These are phyloP conservation scores for Xylaria grammica DNA, from an alignment of 495 filamentous ascomycete genomes.

Conservation along the genomic window DNA sequence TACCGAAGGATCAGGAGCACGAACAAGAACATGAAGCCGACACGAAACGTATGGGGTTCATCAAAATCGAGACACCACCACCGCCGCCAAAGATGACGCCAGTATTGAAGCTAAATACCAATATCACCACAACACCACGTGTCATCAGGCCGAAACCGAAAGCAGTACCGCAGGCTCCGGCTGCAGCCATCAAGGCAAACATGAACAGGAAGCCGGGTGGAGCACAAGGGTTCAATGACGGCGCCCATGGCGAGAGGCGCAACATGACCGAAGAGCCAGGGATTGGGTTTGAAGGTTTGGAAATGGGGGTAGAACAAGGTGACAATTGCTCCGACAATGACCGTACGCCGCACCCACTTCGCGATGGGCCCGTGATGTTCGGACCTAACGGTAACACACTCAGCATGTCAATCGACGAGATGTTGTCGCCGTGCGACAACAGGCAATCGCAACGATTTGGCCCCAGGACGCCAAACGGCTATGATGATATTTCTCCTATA, in stretches of 20 bases:
- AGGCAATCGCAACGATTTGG: conserved; percentile 35
- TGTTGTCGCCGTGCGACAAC: conserved; percentile 34
- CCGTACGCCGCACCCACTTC: conserved; percentile 39
- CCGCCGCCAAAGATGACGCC: conserved; percentile 31
- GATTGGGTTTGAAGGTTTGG: conserved; percentile 22
- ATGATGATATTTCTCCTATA: conserved; percentile 60
- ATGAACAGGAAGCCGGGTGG: neutral
- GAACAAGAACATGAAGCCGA: conserved; percentile 23
- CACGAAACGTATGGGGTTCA: conserved; percentile 27
- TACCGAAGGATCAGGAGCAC: conserved; percentile 15
- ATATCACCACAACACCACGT: conserved; percentile 30
- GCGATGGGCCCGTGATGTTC: conserved; percentile 32
- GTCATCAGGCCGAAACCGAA: conserved; percentile 31
- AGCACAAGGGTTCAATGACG: neutral
- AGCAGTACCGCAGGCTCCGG: conserved; percentile 5
- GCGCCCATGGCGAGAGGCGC: neutral
- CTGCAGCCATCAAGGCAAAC: neutral
- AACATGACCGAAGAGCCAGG: conserved; percentile 17
- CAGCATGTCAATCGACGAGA: conserved; percentile 41
- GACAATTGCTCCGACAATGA: conserved; percentile 26
- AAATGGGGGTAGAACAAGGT: conserved; percentile 1
- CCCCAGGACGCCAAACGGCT: conserved; percentile 57
- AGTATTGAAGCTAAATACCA: conserved; percentile 48
- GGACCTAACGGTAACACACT: conserved; percentile 18
- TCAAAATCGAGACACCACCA: conserved; percentile 35